phyloP scores from a whole-genome alignment of 139 green algal genomes.

The Pseudopediastrum boryanum region DNA sequence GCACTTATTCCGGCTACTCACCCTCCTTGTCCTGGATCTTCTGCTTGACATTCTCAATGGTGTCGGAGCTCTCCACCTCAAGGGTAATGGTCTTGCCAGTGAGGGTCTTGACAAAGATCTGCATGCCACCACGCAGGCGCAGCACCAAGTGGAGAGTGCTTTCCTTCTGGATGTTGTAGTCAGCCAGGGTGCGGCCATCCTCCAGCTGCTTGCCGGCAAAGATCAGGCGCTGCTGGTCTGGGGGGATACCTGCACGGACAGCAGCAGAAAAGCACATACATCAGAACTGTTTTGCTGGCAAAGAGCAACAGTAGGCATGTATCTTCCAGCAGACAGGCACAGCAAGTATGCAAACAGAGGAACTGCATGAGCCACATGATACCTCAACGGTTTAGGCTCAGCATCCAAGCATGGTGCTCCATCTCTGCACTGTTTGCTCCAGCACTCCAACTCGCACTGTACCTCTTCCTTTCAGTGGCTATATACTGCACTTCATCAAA shows the following conservation, averaged over 20 bases:
- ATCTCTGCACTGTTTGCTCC: too few species aligned
- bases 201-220: conserved; percentile 97
- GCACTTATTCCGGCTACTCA: too few species aligned
- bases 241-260: conserved; percentile 77
- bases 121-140: conserved; percentile 78
- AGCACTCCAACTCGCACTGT: too few species aligned
- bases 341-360: too few species aligned
- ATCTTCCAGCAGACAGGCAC: too few species aligned
- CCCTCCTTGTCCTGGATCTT: conserved; percentile 68
- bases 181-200: conserved; percentile 90
- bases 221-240: conserved; percentile 94
- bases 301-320: too few species aligned
- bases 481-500: too few species aligned
- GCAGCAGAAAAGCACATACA: not conserved
- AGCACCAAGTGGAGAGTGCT: conserved; percentile 87
- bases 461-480: too few species aligned
- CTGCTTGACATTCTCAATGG: conserved; percentile 89
- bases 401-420: too few species aligned
- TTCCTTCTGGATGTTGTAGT: conserved; percentile 97
- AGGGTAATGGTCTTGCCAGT: conserved; percentile 86
- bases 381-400: too few species aligned
- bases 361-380: too few species aligned
- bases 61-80: conserved; percentile 80
- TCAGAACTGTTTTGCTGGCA: too few species aligned
- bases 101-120: conserved; percentile 95